Evolutionary conservation across 768 basidiomycete genomes (phyloP).

Genomic region (Phanerochaete sordida): DNA sequence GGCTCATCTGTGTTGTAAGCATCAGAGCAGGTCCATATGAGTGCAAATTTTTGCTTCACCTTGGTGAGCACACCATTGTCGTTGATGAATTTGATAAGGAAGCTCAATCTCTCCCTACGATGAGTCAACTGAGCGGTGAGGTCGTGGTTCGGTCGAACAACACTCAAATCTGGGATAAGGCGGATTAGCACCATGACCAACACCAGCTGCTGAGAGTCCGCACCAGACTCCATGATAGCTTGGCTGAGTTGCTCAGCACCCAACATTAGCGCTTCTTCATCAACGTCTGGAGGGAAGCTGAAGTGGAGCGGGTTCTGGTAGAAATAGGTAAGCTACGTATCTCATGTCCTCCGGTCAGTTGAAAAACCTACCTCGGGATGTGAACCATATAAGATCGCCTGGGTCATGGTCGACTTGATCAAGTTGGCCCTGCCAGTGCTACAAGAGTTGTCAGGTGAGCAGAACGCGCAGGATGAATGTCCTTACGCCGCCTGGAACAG

Average conservation of each 20-base stretch:
- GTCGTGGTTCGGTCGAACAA: conserved; percentile 76
- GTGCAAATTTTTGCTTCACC: conserved; percentile 35
- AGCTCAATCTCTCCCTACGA: conserved; percentile 71
- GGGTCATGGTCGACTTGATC: conserved; percentile 77
- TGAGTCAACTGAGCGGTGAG: conserved; percentile 72
- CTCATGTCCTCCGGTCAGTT: too few relatives aligned
- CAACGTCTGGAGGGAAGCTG: conserved; percentile 76
- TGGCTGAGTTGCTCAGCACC: conserved; percentile 74
- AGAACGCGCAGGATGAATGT: background rate
- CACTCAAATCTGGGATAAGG: conserved; percentile 48
- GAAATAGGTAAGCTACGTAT: background rate
- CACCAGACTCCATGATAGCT: conserved; percentile 73
- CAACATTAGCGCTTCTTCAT: conserved; percentile 75
- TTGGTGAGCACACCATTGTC: conserved; percentile 78
- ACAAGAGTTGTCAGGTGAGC: background rate
- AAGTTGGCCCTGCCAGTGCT: conserved; percentile 65
- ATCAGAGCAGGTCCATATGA: too few relatives aligned
- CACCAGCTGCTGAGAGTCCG: conserved; percentile 6
- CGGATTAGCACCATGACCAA: background rate
- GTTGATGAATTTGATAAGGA: conserved; percentile 88
- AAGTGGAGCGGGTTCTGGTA: conserved; percentile 73
- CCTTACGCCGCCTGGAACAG: conserved; percentile 63
- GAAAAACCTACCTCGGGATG: conserved; percentile 48
- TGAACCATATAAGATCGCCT: conserved; percentile 77
- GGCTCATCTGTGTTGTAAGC: conserved; percentile 91